Evolutionary conservation across 2,329 filamentous ascomycete species (phyloP), one percentile per base, ranked within the genome.

Genomic region (Aplosporella prunicola): DNA sequence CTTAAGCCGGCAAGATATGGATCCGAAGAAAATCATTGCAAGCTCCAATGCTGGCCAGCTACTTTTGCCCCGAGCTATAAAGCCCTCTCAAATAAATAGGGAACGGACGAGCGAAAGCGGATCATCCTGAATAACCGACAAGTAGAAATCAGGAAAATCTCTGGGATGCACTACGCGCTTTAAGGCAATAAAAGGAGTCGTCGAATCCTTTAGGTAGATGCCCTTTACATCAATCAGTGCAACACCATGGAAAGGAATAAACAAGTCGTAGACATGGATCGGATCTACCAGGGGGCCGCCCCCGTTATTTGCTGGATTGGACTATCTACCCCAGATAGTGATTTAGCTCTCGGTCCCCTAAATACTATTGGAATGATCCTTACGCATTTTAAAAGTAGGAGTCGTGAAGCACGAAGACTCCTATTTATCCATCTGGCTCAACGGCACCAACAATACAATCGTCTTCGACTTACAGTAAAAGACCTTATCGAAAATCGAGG

Each of bases 51-150:
- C 7, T 7, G 2, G 5, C 5, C 5, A 15, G 5, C 6, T 16
- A 4, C 3, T 9, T 9, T 6, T 16, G 14, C 5, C 2, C 13
- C 2, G n/a, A n/a, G n/a, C n/a, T 43, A 44, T 25, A 36, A 34
- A 30, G 36, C 41, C 6, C 35, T 45, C 7, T 43, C 43, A 16
- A 43, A 43, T 18, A 34, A 32, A 2, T 45, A 39, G 43, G 41
- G 43, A 4, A 24, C 41, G 27, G 28, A 35, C 15, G 18, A 27
- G 13, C 40, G 41, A 15, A 29, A 29, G 4, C 6, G 9, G 9
- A 29, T 29, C 27, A 29, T 29, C 8, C 15, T 29, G 27, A 5
- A 29, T 5, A 16, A 5, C 5, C 2, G 2, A 15, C 4, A 2
- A 7, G 27, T 15, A 2, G 14, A 10, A 13, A 10, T 29, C 4